Evolutionary conservation across 176 grass and related monocot species (phyloP), one percentile per base, ranked within the genome.

Genomic region (Bothriochloa decipiens): DNA sequence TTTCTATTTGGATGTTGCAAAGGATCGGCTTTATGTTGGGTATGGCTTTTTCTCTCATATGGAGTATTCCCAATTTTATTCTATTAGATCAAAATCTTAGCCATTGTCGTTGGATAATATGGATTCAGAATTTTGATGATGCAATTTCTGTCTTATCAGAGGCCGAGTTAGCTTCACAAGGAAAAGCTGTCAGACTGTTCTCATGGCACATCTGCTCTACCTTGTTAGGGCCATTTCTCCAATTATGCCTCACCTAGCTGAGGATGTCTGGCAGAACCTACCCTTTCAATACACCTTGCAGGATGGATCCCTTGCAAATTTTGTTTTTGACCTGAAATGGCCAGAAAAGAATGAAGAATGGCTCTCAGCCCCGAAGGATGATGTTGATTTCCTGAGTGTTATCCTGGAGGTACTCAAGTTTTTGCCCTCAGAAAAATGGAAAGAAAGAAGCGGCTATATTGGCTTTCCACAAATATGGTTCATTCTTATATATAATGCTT

Each of bases 1-100:
- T 79, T 95, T 98, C 68, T 98, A 98, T 68, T 88, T 98, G 28
- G 93, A 98, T 83, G 87, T 93, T 89, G 93, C 96, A 13, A 98
- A 98, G 86, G 96, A 98, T 82, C 83, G 96, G 35, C 93, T 98
- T 88, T 98, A 95, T 83, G 96, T 98, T 81, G 96, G 96, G 96
- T 98, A 98, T 74, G 87, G 4, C 70, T 28, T 67, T 67, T 80
- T 45, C 77, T 72, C 29, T 53, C 33, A 50, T 74, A 36, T 64
- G 42, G 25, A 70, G 76, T 85, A 36, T 1, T 55, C 14, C 28
- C 64, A 23, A 70, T 72, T 42, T 71, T 45, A 64, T 70, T 85
- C 74, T 69, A 3, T 49, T 72, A 71, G 40, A 69, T 29, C 75
- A 70, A 47, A 81, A 80, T n/a, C 16, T 55, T 36, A 65, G 9